Evolutionary conservation across 345 rosid genomes (phyloP).

Genomic region (Cardamine resedifolia): DNA sequence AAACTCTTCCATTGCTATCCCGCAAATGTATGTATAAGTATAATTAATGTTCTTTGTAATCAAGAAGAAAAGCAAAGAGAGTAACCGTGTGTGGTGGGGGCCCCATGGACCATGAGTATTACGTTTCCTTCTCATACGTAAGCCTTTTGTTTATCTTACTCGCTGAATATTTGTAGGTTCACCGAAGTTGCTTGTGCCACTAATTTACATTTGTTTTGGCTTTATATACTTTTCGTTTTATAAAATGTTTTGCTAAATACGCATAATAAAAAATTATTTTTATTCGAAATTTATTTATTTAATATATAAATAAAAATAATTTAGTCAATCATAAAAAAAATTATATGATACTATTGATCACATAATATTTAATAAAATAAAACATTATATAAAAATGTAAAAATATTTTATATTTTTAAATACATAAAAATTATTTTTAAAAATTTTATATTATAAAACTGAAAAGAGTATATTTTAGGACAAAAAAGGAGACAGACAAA

Average conservation of each 20-base stretch:
- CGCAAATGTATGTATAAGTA: not conserved
- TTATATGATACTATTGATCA: too few species aligned
- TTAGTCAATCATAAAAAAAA: too few species aligned
- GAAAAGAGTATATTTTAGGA: not conserved
- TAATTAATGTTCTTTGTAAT: not conserved
- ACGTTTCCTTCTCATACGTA: conserved; percentile 20
- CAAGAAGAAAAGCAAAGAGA: conserved; percentile 21
- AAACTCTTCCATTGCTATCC: not conserved
- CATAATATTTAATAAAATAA: too few species aligned
- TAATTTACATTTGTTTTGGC: conserved; percentile 12
- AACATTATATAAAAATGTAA: too few species aligned
- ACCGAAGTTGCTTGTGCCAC: conserved; percentile 23
- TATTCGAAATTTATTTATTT: too few species aligned
- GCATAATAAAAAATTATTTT: too few species aligned
- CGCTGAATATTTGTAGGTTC: conserved; percentile 12
- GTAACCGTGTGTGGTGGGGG: conserved; percentile 32
- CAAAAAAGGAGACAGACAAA: conserved; percentile 7
- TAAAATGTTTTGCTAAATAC: too few species aligned
- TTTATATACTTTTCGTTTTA: too few species aligned
- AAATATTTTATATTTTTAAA: too few species aligned
- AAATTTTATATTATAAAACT: too few species aligned
- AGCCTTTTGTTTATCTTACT: conserved; percentile 23
- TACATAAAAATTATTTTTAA: too few species aligned
- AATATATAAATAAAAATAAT: too few species aligned
- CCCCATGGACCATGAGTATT: conserved; percentile 7